Base-by-base conservation (phyloP, 78 protist genomes). In the Speleostelium caveatum region DNA sequence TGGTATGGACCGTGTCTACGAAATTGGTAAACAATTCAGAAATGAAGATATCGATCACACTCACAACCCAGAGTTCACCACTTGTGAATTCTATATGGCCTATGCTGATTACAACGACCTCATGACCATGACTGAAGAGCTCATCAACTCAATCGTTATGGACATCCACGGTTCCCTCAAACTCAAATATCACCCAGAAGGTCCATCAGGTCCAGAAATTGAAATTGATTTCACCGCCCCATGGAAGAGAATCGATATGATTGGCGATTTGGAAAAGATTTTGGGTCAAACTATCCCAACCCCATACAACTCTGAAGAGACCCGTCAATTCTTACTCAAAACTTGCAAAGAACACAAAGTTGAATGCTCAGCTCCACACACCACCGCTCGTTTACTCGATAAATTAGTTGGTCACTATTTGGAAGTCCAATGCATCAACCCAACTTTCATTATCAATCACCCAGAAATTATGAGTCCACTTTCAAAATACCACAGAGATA, bases 21-120 rank as follows among this genome's bases (percentile, higher is more conserved):
- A 99, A 95, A 88, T 99, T 59, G 99, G 99, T 28, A 96, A 98
- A 67, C 98, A 97, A 86, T 99, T 99, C 97, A 94, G 99, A 60
- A 99, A 99, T 94, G 99, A 99, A 78, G 98, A 98, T 30, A 98
- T 99, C 41, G 99, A 99, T 75, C 77, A 95, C 79, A 99, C 99
- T 22, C 99, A 99, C 94, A 99, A 99, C 95, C 99, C 99, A 42
- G 99, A 99, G 90, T 99, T 99, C 95, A 99, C 99, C n/a, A 95
- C 99, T 12, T 96, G 98, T 92, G 99, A 99, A 86, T 97, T 97
- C 95, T 99, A 99, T 94, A 95, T 87, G 99, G 99, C 99, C 24
- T 99, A 99, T 86, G 98, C 97, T 24, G 99, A 99, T 93, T 99
- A 99, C 97, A 83, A 99, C 76, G 99, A 99, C 83, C 96, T 99